phyloP scores from a whole-genome alignment of 441 rosid genomes.

The Syzygium syzygioides region DNA sequence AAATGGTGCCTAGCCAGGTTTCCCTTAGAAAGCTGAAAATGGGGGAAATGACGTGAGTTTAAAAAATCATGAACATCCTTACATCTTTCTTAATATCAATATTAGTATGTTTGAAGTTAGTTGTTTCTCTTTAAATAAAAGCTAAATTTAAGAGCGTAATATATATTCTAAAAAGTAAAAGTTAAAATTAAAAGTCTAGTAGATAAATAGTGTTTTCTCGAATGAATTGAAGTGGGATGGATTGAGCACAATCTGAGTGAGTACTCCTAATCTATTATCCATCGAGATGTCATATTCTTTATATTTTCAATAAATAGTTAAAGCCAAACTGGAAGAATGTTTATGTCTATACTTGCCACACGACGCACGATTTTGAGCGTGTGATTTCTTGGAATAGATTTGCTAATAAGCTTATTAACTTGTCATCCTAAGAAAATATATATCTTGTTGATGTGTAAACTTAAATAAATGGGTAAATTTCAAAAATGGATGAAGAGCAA shows the following conservation, averaged over 20 bases:
- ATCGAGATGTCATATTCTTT: too few species aligned
- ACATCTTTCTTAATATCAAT: too few species aligned
- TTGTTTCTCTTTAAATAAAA: not conserved
- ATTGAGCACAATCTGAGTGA: too few species aligned
- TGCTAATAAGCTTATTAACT: not conserved
- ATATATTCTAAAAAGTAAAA: not conserved
- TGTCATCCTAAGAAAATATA: not conserved
- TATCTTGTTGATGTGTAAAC: not conserved
- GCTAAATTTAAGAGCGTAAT: not conserved
- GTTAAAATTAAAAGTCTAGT: not conserved
- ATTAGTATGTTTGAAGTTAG: not conserved
- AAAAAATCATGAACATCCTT: not conserved
- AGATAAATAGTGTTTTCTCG: not conserved
- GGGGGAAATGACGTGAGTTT: not conserved
- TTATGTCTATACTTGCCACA: not conserved
- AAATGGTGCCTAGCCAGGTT: not conserved
- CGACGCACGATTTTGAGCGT: not conserved
- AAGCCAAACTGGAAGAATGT: not conserved
- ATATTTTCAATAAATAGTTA: too few species aligned
- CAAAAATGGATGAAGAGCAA: not conserved
- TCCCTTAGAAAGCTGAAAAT: not conserved
- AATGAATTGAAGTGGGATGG: too few species aligned
- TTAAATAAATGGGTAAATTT: too few species aligned
- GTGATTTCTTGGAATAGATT: not conserved
- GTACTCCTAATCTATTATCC: too few species aligned